A percentile compares a stretch with the other conserved stretches of the same genome.
phyloP scores from a whole-genome alignment of 176 grass and related monocot species.

The Urochloa ruziziensis region DNA sequence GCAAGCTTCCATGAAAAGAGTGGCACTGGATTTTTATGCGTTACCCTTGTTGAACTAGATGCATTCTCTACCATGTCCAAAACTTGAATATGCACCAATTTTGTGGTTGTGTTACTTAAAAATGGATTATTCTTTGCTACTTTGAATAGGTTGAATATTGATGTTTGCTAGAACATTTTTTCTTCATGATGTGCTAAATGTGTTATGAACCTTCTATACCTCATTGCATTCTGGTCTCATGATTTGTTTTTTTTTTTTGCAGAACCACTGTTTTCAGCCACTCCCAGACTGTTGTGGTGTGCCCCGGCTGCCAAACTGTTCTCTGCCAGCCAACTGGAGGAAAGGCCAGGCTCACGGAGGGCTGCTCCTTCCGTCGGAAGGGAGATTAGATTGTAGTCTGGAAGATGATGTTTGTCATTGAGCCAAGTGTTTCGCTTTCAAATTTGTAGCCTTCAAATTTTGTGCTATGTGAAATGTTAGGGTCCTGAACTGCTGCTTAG shows the following conservation, averaged over 20 bases:
- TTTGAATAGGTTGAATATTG: neutral
- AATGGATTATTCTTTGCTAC: no score
- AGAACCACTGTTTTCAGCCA: conserved; percentile 79
- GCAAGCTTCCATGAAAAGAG: no score
- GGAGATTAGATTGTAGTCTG: conserved; percentile 28
- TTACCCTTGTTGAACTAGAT: no score
- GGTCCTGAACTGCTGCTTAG: conserved; percentile 1
- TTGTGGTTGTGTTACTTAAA: no score
- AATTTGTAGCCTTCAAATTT: conserved; percentile 26
- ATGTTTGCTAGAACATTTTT: neutral
- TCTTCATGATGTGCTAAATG: neutral
- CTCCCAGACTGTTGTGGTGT: conserved; percentile 73
- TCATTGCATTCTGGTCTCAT: neutral
- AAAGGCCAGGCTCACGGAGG: conserved; percentile 68
- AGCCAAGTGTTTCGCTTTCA: neutral
- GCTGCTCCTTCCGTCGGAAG: conserved; percentile 81
- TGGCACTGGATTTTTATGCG: no score
- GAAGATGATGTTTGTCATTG: neutral
- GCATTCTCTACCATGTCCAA: no score
- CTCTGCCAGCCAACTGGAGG: conserved; percentile 78
- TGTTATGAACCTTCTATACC: no score
- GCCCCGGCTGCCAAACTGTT: conserved; percentile 61
- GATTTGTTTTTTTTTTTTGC: neutral
- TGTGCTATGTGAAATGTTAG: conserved; percentile 17
- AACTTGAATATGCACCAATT: no score